A percentile compares a stretch with the other conserved stretches of the same genome.
phyloP scores from a whole-genome alignment of 257 asterid genomes.

The Solanum sitiens region DNA sequence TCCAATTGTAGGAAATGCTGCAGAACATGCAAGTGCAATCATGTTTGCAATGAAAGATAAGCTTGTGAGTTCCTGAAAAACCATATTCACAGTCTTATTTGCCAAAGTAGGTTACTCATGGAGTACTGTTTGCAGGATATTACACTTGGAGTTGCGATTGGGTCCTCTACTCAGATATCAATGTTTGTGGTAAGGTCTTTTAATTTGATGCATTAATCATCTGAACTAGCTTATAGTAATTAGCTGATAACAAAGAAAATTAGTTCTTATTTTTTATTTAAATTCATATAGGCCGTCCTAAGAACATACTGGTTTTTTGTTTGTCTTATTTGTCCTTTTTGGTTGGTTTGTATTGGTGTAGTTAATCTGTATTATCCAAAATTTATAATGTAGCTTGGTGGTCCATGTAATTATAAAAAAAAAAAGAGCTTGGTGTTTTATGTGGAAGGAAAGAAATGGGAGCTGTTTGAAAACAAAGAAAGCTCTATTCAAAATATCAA shows the following conservation, averaged over 20 bases:
- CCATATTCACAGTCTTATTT: background rate
- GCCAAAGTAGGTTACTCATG: background rate
- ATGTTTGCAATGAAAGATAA: conserved; percentile 96
- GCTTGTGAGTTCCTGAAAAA: conserved; percentile 21
- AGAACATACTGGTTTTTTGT: background rate
- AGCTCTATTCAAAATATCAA: background rate
- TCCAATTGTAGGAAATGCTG: conserved; percentile 93
- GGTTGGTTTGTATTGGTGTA: background rate
- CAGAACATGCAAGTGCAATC: conserved; percentile 98
- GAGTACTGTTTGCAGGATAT: conserved; percentile 25
- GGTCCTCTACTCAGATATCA: conserved; percentile 95
- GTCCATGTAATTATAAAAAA: background rate
- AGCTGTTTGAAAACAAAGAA: background rate
- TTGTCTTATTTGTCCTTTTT: background rate
- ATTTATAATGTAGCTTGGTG: background rate
- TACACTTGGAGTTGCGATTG: conserved; percentile 87
- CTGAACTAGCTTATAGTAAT: background rate
- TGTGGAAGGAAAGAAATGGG: background rate
- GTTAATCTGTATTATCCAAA: background rate
- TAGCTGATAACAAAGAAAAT: background rate
- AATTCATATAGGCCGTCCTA: background rate
- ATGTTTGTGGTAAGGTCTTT: conserved; percentile 80
- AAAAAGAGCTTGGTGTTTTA: background rate
- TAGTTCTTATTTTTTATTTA: background rate
- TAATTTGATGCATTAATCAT: background rate